Evolutionary conservation across 2,329 filamentous ascomycete genomes (phyloP), one percentile per base, ranked within the genome.

Genomic region (Aspergillus nomiae): DNA sequence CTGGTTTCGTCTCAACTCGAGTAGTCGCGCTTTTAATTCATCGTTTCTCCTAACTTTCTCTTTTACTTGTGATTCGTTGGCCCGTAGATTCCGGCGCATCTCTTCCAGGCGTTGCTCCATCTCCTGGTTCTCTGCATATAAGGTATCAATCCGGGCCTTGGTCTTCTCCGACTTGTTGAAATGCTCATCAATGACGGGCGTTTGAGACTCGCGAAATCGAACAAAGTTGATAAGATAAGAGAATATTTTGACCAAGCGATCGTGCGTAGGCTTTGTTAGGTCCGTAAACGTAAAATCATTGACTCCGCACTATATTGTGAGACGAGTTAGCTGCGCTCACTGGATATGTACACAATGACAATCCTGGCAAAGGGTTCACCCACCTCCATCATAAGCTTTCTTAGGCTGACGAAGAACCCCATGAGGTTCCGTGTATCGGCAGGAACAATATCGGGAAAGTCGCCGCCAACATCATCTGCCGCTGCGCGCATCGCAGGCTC

Each of bases 181-280:
- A 79, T 98, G 91, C 76, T 96, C 88, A 76, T 97, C 94, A 67
- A 98, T 97, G 34, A 95, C 88, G 45, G 84, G 83, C 1, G 93
- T 96, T 78, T 98, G 94, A 65, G 90, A 93, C 81, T 97, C 94
- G 71, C 95, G 91, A 81, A 98, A 99, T 59, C 95, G 89, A 69
- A 98, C 94, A 79, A 99, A 99, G 80, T 99, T 99, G 83, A 99
- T 99, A 67, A 98, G 87, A 79, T 97, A 97, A 68, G 92, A 96
- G 77, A 99, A 95, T 73, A 98, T 96, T 81, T 95, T 96, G 73
- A 94, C 90, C 16, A 98, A 86, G 51, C 95, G 91, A 62, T 92
- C 90, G 74, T 96, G 92, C 1, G 92, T 96, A 19, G 95, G 95
- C 76, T 90, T 91, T 76, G 96, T 94, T 7, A 99, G 83, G 77